Percentiles rank a stretch among this genome's conserved stretches.
Conservation (phyloP, 2,329 filamentous ascomycete species). For the Apiospora saccharicola region DNA sequence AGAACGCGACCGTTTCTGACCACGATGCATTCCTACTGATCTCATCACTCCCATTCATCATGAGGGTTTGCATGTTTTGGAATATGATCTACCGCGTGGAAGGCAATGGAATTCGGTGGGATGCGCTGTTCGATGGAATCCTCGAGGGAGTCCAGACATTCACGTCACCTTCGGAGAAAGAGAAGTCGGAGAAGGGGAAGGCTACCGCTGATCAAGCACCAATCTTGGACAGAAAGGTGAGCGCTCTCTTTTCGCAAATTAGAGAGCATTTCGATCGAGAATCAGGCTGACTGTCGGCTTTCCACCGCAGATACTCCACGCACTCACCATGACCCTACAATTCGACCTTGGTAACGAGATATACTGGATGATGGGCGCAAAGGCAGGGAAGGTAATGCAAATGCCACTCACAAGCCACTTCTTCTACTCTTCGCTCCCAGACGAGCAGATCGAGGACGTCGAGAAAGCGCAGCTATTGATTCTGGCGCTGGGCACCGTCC, state of each 20-base stretch:
- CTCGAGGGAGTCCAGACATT: background rate
- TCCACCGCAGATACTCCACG: background rate
- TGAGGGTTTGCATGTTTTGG: background rate
- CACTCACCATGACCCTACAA: background rate
- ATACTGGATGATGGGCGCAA: background rate
- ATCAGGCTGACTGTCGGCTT: no score
- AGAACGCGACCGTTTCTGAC: background rate
- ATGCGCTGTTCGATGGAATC: background rate
- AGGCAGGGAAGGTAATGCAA: background rate
- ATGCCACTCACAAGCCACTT: background rate
- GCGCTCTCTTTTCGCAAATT: background rate
- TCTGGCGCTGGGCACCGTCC: background rate
- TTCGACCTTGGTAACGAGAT: constrained; percentile 1
- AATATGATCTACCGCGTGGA: background rate
- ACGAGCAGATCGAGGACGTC: background rate
- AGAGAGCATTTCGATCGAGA: no score
- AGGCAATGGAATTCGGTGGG: background rate
- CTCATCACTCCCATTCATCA: background rate
- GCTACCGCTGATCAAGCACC: background rate
- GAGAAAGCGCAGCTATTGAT: background rate
- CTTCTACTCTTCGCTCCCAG: background rate
- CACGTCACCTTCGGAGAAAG: background rate
- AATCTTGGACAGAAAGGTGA: background rate
- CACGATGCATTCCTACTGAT: background rate
- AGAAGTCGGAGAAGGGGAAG: no score